Evolutionary conservation across 208 protist genomes (phyloP).

Genomic region (Leptomonas seymouri): DNA sequence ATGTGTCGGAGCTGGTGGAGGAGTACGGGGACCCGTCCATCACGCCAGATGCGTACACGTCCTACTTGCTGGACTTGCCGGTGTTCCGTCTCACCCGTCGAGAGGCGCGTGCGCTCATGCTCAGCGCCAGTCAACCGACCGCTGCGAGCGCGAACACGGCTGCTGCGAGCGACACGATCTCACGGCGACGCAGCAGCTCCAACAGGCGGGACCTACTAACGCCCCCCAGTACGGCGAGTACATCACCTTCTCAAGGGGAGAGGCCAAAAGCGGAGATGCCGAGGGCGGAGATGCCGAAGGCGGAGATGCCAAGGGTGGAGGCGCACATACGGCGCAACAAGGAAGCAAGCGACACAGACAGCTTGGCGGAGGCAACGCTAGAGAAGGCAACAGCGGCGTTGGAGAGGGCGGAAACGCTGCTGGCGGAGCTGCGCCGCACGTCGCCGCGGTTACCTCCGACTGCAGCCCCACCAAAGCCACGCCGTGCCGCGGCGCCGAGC

Average conservation of each 20-base stretch:
- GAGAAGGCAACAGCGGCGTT: constrained; percentile 40
- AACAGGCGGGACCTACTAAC: neutral
- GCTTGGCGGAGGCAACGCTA: constrained; percentile 14
- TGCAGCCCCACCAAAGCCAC: neutral
- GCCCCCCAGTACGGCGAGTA: neutral
- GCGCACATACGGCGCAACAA: constrained; percentile 5
- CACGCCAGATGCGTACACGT: constrained; percentile 77
- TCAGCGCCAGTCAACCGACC: constrained; percentile 13
- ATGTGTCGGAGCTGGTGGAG: constrained; percentile 68
- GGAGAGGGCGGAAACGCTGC: constrained; percentile 33
- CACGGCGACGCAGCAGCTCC: constrained; percentile 22
- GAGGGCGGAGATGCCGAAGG: neutral
- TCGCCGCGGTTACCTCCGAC: neutral
- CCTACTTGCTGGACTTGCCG: constrained; percentile 73
- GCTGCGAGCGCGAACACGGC: constrained; percentile 12
- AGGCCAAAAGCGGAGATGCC: neutral
- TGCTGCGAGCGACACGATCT: constrained; percentile 22
- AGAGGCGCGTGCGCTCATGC: constrained; percentile 48
- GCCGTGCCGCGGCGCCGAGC: constrained; percentile 3
- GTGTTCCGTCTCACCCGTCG: constrained; percentile 65
- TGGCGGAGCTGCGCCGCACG: constrained; percentile 22
- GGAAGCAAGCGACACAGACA: constrained; percentile 4
- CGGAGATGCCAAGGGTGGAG: neutral
- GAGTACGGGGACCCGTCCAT: constrained; percentile 78
- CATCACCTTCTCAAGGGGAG: neutral